Percentiles rank a stretch among this genome's conserved stretches.
Evolutionary conservation across 495 filamentous ascomycete species (phyloP).

Genomic region (Penicillium alfredii): DNA sequence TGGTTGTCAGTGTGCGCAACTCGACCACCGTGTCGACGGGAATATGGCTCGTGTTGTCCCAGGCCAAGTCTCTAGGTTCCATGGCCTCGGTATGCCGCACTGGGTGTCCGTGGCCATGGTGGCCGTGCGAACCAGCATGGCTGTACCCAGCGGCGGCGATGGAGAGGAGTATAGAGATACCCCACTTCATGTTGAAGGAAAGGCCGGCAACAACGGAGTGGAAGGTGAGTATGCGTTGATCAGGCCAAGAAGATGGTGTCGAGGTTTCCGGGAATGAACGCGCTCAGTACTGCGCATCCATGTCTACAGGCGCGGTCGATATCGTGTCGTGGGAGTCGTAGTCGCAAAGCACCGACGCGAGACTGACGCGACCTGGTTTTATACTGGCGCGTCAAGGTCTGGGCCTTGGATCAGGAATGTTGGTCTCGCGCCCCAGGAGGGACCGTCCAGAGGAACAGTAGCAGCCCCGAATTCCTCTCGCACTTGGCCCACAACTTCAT

Average conservation of each 20-base stretch:
- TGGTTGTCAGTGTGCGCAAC: constrained; percentile 23
- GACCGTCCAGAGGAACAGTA: constrained; percentile 15
- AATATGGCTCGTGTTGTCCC: constrained; percentile 5
- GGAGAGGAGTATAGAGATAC: constrained; percentile 18
- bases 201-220: too few species aligned
- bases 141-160: constrained; percentile 15
- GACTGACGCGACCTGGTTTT: constrained; percentile 11
- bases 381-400: constrained; percentile 13
- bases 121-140: constrained; percentile 21
- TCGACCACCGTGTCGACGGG: constrained; percentile 16
- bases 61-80: constrained; percentile 5
- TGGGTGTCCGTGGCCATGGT: constrained; percentile 13
- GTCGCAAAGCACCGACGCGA: constrained; percentile 1
- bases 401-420: constrained; percentile 20
- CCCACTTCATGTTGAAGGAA: constrained; percentile 28
- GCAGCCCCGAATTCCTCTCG: constrained; percentile 24
- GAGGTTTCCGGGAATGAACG: constrained; percentile 1
- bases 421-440: constrained; percentile 13
- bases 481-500: too few species aligned
- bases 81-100: constrained; percentile 5
- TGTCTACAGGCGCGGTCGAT: constrained; percentile 1
- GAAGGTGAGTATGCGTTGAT: background rate
- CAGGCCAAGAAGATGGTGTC: constrained; percentile 1
- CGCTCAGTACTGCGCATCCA: too few species aligned
- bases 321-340: constrained; percentile 3